Conservation (phyloP, 768 basidiomycete species). For the Leucogyrophana mollusca region DNA sequence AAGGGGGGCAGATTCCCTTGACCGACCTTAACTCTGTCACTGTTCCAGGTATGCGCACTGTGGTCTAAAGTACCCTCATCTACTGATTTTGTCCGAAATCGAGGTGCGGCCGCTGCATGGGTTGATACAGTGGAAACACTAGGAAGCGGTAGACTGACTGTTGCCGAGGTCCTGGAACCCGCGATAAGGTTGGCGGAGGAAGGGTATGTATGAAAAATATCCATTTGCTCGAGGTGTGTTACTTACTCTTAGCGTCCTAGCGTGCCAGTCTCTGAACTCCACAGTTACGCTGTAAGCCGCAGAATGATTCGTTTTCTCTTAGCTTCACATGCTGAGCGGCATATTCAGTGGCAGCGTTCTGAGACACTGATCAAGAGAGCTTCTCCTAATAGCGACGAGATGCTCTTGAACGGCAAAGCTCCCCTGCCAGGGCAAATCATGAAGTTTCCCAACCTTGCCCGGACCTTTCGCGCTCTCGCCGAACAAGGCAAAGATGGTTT, state of each 20-base stretch:
- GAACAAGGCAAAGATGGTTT: conserved; percentile 88
- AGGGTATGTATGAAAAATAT: conserved; percentile 51
- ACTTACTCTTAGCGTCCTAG: conserved; percentile 35
- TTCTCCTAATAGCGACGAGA: conserved; percentile 82
- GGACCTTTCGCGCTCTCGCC: conserved; percentile 79
- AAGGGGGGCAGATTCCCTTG: conserved; percentile 66
- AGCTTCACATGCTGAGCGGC: conserved; percentile 6
- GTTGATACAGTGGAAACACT: conserved; percentile 82
- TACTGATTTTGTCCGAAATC: conserved; percentile 11
- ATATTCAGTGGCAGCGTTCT: conserved; percentile 42
- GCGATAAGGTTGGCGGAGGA: conserved; percentile 91
- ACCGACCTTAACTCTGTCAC: conserved; percentile 90
- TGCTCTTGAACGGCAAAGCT: conserved; percentile 82
- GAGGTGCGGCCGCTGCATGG: conserved; percentile 95
- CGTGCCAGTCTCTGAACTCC: conserved; percentile 85
- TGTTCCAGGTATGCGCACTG: conserved; percentile 80
- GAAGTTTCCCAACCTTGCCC: conserved; percentile 76
- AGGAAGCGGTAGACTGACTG: conserved; percentile 63
- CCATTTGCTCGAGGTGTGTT: neutral
- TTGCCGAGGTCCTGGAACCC: conserved; percentile 79
- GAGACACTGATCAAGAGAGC: conserved; percentile 76
- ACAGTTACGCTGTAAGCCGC: conserved; percentile 51
- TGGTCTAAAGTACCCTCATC: conserved; percentile 6
- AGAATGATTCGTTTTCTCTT: neutral
- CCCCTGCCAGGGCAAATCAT: conserved; percentile 86